These are phyloP conservation scores for Trypanosoma avium DNA, from an alignment of 208 protist species.

Conservation along the genomic window DNA sequence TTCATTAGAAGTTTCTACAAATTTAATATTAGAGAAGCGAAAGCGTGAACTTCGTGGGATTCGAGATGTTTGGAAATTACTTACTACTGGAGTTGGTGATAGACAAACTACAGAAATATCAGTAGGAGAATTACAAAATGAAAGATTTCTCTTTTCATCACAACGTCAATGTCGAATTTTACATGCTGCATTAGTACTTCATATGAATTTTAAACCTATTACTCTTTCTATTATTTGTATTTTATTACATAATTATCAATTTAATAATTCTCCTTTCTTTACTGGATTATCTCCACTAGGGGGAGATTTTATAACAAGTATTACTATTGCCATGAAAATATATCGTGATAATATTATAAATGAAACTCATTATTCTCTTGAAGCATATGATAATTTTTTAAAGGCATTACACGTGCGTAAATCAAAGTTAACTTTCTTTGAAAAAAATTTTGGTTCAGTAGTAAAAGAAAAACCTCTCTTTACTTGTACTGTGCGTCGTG, in stretches of 20 bases:
- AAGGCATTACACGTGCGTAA: not conserved
- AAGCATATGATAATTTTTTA: not conserved
- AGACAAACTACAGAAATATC: not conserved
- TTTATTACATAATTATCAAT: not conserved
- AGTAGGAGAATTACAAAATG: not conserved
- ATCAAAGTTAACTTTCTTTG: not conserved
- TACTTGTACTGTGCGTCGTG: not conserved
- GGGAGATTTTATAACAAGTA: not conserved
- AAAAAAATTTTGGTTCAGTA: not conserved
- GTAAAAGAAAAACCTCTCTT: not conserved
- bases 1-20: not conserved
- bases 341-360: not conserved
- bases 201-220: constrained; percentile 3
- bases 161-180: constrained; percentile 1
- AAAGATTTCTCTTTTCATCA: not conserved
- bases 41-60: not conserved
- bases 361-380: not conserved
- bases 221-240: not conserved
- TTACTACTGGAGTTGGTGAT: not conserved
- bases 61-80: constrained; percentile 2
- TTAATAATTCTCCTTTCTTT: not conserved
- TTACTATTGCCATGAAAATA: not conserved
- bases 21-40: not conserved
- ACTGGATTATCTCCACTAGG: not conserved
- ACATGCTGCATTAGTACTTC: not conserved